phyloP scores from a whole-genome alignment of 352 stramenopile genomes.

The Aphanomyces stellatus region DNA sequence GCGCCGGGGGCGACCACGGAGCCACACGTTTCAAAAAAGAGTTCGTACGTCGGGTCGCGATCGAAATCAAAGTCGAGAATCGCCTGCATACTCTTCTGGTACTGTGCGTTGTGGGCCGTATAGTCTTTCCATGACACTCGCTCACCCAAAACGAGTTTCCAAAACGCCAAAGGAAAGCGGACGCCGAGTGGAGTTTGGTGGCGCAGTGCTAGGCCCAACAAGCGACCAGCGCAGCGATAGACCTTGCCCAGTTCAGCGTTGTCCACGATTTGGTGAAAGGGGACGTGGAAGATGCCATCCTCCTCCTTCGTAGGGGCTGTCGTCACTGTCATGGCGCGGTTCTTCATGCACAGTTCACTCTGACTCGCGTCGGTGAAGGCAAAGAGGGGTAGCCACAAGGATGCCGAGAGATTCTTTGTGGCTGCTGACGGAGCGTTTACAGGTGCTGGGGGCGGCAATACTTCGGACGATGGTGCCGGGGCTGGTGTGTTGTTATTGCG shows the following conservation, averaged over 20 bases:
- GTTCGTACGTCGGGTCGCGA: conserved; percentile 32
- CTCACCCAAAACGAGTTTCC: conserved; percentile 52
- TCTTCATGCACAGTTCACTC: conserved; percentile 31
- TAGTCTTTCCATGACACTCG: conserved; percentile 50
- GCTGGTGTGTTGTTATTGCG: conserved; percentile 26
- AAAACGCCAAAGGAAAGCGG: conserved; percentile 52
- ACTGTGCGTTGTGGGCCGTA: conserved; percentile 42
- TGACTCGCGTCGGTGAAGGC: conserved; percentile 26
- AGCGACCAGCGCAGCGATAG: conserved; percentile 49
- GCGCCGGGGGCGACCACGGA: background rate
- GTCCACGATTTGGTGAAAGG: conserved; percentile 30
- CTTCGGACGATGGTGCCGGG: conserved; percentile 3
- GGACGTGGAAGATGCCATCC: conserved; percentile 24
- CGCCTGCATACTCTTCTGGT: conserved; percentile 52
- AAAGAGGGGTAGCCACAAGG: conserved; percentile 45
- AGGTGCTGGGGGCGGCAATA: background rate
- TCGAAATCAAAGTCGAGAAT: conserved; percentile 63
- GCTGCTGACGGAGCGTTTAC: background rate
- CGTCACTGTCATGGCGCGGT: conserved; percentile 25
- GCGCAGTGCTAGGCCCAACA: conserved; percentile 59
- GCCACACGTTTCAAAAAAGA: conserved; percentile 45
- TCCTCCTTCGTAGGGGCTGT: conserved; percentile 35
- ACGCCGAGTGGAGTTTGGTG: conserved; percentile 54
- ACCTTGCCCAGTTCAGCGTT: conserved; percentile 41
- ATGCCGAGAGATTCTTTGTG: background rate